phyloP scores from a whole-genome alignment of 2,329 filamentous ascomycete species.

The Periconia digitata region DNA sequence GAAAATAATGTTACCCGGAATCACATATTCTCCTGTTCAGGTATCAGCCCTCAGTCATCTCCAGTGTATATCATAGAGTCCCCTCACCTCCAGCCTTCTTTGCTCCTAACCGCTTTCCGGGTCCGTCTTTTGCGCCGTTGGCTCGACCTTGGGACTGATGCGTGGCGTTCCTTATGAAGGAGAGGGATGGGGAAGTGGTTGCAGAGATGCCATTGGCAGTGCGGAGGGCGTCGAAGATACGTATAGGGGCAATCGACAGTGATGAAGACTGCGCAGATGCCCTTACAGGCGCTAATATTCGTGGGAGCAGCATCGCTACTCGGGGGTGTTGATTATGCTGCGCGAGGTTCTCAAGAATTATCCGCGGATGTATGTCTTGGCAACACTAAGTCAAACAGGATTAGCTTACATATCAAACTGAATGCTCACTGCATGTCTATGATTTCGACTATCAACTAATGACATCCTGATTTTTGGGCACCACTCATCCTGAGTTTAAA shows the following conservation, averaged over 20 bases:
- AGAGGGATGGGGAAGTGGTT: slow-evolving; percentile 39
- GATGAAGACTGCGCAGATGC: slow-evolving; percentile 27
- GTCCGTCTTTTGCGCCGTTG: slow-evolving; percentile 70
- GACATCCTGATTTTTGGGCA: too few species aligned
- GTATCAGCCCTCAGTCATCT: slow-evolving; percentile 9
- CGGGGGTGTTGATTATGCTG: slow-evolving; percentile 18
- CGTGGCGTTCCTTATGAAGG: slow-evolving; percentile 61
- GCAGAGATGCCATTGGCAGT: slow-evolving; percentile 33
- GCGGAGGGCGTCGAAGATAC: slow-evolving; percentile 35
- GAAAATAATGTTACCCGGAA: slow-evolving; percentile 97
- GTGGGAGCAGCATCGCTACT: slow-evolving; percentile 43
- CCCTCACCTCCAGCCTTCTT: slow-evolving; percentile 81
- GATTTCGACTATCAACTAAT: too few species aligned
- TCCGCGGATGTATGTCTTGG: slow-evolving; percentile 36
- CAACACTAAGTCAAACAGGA: too few species aligned
- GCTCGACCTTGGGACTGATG: slow-evolving; percentile 67
- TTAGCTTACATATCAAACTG: too few species aligned
- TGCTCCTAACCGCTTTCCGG: slow-evolving; percentile 86
- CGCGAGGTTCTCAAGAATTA: slow-evolving; percentile 23
- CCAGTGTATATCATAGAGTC: background rate
- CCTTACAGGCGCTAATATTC: slow-evolving; percentile 41
- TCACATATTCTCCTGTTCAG: slow-evolving; percentile 78
- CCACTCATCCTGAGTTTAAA: too few species aligned
- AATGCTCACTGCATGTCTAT: too few species aligned
- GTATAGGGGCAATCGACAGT: slow-evolving; percentile 27